phyloP scores from a whole-genome alignment of 2,329 filamentous ascomycete genomes.

The Scedosporium dehoogii region DNA sequence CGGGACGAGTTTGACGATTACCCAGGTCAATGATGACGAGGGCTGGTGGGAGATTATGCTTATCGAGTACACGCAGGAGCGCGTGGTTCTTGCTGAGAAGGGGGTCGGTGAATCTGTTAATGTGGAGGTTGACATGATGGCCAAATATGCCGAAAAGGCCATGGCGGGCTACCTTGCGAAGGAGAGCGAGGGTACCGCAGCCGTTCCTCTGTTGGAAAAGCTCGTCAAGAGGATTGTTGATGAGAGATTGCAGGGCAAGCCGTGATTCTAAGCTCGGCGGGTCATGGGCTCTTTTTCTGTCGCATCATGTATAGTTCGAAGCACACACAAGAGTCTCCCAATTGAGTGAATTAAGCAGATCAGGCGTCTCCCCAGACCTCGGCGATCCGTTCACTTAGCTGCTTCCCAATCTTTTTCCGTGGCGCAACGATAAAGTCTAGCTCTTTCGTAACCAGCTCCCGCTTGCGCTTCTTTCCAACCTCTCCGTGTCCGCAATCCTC shows the following conservation, averaged over 20 bases:
- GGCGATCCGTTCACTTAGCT: slow-evolving; percentile 58
- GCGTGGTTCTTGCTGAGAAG: slow-evolving; percentile 75
- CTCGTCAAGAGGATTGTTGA: slow-evolving; percentile 68
- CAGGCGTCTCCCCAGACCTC: slow-evolving; percentile 54
- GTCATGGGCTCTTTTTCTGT: not conserved
- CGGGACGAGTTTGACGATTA: slow-evolving; percentile 88
- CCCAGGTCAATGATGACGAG: slow-evolving; percentile 66
- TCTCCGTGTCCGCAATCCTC: slow-evolving; percentile 40
- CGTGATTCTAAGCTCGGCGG: not conserved
- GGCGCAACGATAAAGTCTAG: slow-evolving; percentile 48
- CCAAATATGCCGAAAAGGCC: slow-evolving; percentile 84
- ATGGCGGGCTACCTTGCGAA: slow-evolving; percentile 68
- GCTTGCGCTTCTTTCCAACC: slow-evolving; percentile 43
- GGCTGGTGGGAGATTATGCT: slow-evolving; percentile 96
- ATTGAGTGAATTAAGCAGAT: not conserved
- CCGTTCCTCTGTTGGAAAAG: slow-evolving; percentile 54
- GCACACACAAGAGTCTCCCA: not conserved
- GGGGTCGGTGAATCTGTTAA: slow-evolving; percentile 73
- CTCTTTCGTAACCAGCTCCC: slow-evolving; percentile 47
- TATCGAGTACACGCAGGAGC: slow-evolving; percentile 91
- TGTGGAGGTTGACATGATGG: slow-evolving; percentile 83
- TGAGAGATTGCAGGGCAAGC: slow-evolving; percentile 31
- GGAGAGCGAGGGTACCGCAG: slow-evolving; percentile 34
- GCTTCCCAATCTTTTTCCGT: slow-evolving; percentile 57
- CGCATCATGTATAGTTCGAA: not conserved